Conservation (phyloP, 768 basidiomycete species). For the Cystobasidium ongulense region DNA sequence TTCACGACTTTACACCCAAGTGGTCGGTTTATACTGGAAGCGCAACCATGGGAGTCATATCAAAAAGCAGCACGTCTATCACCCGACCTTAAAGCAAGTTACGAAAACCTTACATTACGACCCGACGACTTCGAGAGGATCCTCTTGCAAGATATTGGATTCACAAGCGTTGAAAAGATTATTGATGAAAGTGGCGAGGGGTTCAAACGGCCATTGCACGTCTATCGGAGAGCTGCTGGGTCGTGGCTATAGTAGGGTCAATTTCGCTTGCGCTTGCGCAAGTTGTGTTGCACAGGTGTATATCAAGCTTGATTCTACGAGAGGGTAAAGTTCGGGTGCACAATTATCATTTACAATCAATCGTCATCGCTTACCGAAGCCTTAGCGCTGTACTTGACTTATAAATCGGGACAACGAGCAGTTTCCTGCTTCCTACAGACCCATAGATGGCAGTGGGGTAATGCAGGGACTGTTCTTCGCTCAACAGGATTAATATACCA, state of each 20-base stretch:
- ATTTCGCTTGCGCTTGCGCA: not conserved
- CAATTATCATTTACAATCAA: too few relatives aligned
- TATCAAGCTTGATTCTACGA: too few relatives aligned
- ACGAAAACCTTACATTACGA: slow-evolving; percentile 53
- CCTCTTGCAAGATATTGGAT: slow-evolving; percentile 58
- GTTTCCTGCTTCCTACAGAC: slow-evolving; percentile 42
- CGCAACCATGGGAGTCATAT: slow-evolving; percentile 79
- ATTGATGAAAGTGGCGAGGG: slow-evolving; percentile 59
- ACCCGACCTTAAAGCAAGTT: slow-evolving; percentile 58
- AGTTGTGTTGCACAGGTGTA: too few relatives aligned
- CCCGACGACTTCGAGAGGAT: slow-evolving; percentile 57
- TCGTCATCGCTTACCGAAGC: too few relatives aligned
- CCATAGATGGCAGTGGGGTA: not conserved
- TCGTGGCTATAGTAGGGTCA: slow-evolving; percentile 13
- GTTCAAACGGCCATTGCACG: slow-evolving; percentile 58
- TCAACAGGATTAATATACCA: too few relatives aligned
- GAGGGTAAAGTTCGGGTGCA: too few relatives aligned
- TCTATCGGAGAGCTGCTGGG: slow-evolving; percentile 52
- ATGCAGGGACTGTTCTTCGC: slow-evolving; percentile 8
- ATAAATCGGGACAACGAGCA: too few relatives aligned
- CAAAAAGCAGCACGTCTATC: slow-evolving; percentile 60
- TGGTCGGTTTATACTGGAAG: slow-evolving; percentile 62
- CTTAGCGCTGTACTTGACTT: too few relatives aligned
- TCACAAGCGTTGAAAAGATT: slow-evolving; percentile 48
- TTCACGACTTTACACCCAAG: slow-evolving; percentile 57